These are phyloP conservation scores for Rhodamnia rubescens DNA, from an alignment of 345 rosid genomes.

Conservation along the genomic window DNA sequence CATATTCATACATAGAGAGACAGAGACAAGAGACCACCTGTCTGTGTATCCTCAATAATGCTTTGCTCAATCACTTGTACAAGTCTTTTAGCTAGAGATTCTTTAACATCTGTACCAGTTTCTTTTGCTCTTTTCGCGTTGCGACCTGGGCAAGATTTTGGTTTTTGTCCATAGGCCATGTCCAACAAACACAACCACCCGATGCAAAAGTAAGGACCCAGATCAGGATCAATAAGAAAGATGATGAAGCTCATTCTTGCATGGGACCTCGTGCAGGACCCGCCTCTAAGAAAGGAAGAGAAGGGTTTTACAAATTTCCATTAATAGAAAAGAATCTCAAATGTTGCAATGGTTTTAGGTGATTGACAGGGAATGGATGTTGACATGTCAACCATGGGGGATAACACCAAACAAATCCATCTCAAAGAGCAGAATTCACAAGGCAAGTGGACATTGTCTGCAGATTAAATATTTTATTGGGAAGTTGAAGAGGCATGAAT, in stretches of 20 bases:
- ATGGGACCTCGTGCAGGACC: neutral
- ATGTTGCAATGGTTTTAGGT: constrained; percentile 85
- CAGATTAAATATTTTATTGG: constrained; percentile 25
- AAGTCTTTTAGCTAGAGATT: neutral
- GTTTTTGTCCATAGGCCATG: neutral
- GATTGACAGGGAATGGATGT: constrained; percentile 87
- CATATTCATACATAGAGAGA: neutral
- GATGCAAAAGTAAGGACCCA: neutral
- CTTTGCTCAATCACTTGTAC: neutral
- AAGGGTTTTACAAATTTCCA: constrained; percentile 9
- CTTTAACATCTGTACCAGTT: neutral
- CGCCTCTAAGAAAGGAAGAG: neutral
- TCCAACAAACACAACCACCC: constrained; percentile 5
- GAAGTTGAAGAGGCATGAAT: neutral
- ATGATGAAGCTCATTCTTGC: neutral
- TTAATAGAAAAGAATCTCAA: constrained; percentile 63
- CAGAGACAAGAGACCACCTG: neutral
- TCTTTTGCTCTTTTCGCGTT: neutral
- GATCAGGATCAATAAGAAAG: neutral
- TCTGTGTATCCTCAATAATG: neutral
- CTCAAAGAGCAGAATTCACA: constrained; percentile 16
- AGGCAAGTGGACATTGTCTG: constrained; percentile 39
- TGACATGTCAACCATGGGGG: constrained; percentile 89
- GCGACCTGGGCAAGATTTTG: neutral
- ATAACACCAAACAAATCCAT: constrained; percentile 79